Conservation (phyloP, 768 basidiomycete genomes). For the Dictyophora rubrovolvata region DNA sequence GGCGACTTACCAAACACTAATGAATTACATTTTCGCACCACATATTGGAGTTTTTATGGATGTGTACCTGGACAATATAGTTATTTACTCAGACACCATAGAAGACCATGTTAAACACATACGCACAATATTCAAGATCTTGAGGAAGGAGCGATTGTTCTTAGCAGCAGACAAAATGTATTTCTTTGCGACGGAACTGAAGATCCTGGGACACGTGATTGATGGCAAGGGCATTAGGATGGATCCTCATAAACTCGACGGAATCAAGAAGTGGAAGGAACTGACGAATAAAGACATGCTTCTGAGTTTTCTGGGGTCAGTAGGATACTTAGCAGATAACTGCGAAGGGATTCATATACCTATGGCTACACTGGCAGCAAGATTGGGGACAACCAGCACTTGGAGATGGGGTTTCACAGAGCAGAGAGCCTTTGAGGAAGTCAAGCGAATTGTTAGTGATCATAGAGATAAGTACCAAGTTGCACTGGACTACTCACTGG, state of each 20-base stretch:
- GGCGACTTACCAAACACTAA: no score
- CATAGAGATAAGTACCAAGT: not conserved
- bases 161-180: constrained; percentile 25
- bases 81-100: no score
- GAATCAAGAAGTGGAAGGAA: constrained; percentile 21
- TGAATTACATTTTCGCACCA: no score
- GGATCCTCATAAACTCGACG: constrained; percentile 39
- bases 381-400: constrained; percentile 10
- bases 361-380: constrained; percentile 24
- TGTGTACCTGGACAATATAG: no score
- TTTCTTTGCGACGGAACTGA: constrained; percentile 19
- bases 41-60: no score
- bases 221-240: constrained; percentile 30
- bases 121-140: no score
- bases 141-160: constrained; percentile 26
- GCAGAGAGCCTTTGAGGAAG: constrained; percentile 23
- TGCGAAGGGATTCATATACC: constrained; percentile 25
- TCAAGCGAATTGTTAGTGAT: constrained; percentile 17
- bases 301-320: constrained; percentile 24
- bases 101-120: no score
- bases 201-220: constrained; percentile 25
- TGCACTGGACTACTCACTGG: constrained; percentile 2
- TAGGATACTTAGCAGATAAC: constrained; percentile 27
- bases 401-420: constrained; percentile 22
- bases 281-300: constrained; percentile 24